A percentile compares a stretch with the other conserved stretches of the same genome.
Evolutionary conservation across 257 asterid genomes (phyloP).

Genomic region (Vinca minor): DNA sequence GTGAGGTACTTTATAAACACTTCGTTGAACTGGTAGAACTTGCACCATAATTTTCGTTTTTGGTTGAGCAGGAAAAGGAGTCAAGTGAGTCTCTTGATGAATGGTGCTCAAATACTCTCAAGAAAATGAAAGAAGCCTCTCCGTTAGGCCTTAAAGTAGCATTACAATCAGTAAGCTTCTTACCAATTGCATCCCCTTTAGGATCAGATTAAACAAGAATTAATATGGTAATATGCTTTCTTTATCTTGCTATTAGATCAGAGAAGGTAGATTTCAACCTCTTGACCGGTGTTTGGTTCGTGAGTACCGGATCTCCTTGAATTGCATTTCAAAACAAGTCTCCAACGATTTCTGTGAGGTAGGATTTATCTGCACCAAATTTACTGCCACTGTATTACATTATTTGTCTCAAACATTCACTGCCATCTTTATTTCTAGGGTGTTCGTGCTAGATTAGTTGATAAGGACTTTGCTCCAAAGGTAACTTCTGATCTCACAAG

Average conservation of each 20-base stretch:
- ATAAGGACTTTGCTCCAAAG: constrained; percentile 94
- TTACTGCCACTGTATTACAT: not conserved
- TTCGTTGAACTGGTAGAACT: not conserved
- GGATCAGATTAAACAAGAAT: not conserved
- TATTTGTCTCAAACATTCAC: not conserved
- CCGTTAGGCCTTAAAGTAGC: constrained; percentile 92
- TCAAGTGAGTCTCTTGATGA: constrained; percentile 42
- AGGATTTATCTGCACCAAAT: not conserved
- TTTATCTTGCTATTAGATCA: constrained; percentile 41
- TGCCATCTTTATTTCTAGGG: constrained; percentile 42
- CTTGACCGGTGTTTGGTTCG: constrained; percentile 82
- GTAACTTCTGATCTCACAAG: constrained; percentile 25
- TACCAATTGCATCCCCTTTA: constrained; percentile 5
- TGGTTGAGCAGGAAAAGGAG: constrained; percentile 45
- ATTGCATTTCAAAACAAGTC: constrained; percentile 50
- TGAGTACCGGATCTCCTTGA: constrained; percentile 69
- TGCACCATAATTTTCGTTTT: constrained; percentile 1
- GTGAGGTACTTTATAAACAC: not conserved
- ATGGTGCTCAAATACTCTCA: constrained; percentile 35
- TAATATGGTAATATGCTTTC: constrained; percentile 5
- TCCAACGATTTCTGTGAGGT: constrained; percentile 82
- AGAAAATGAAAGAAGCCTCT: constrained; percentile 69
- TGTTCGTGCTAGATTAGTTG: constrained; percentile 84
- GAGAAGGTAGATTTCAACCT: constrained; percentile 91
- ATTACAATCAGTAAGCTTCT: constrained; percentile 73